Evolutionary conservation across 768 basidiomycete species (phyloP), one percentile per base, ranked within the genome.

Genomic region (Royoungia palumana): DNA sequence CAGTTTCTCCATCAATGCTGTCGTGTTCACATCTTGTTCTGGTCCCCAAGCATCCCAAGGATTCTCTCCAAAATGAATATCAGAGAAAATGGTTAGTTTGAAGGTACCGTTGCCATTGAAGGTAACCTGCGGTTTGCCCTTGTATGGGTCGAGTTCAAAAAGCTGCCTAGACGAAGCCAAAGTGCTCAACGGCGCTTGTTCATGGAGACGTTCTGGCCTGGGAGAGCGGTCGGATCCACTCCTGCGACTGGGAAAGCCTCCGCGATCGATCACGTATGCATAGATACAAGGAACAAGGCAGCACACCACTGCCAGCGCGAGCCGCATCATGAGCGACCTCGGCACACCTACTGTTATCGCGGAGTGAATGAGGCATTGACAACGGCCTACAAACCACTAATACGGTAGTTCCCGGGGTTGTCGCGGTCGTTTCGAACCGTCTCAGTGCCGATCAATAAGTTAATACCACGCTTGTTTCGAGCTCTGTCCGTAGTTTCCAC

Each of bases 41-140:
- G 81, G 80, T 0, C 87, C 85, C 80, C 82, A 84, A 8, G 51
- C 63, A 45, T 82, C 81, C 79, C 81, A 83, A 8, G 85, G 83
- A 55, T 86, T 83, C 65, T 89, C 87, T 22, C 87, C 87, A 51
- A 76, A 87, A 59, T 89, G 87, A 25, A 88, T 64, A 56, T 89
- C 87, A 7, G 84, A 85, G 62, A 89, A 87, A 6, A 87, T 73
- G 13, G 80, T 83, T 39, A 89, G 56, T 65, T 85, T 87, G 74
- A 89, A 85, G 2, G 78, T 78, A 2, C 80, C 82, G 59, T 85
- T 76, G 0, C 62, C 25, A 8, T 71, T 70, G 64, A 88, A 89
- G 2, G 72, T 74, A 14, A 88, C 52, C 12, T 77, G 76, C 13
- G 75, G 75, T 50, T 78, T 76, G 45, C 61, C 47, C 0, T 75